Evolutionary conservation across 768 basidiomycete species (phyloP).

Genomic region (Hypholoma sublateritium): DNA sequence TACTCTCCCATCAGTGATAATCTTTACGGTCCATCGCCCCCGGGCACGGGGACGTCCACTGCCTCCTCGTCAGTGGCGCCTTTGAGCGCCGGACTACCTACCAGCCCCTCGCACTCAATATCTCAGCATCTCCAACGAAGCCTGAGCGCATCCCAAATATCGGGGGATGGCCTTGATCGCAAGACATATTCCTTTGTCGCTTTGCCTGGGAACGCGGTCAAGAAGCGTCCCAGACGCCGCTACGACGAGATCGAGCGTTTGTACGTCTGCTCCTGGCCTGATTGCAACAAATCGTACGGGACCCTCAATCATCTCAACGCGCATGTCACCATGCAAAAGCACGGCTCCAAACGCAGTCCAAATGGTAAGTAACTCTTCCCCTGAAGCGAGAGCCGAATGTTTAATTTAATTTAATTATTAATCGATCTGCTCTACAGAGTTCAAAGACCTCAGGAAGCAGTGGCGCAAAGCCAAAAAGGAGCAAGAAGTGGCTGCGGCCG

Average conservation of each 20-base stretch:
- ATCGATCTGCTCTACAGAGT: constrained; percentile 57
- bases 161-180: constrained; percentile 39
- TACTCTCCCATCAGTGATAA: constrained; percentile 49
- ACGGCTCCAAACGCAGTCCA: constrained; percentile 87
- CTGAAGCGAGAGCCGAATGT: constrained; percentile 9
- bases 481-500: constrained; percentile 30
- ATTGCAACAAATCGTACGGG: constrained; percentile 84
- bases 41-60: constrained; percentile 61
- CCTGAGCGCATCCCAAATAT: constrained; percentile 25
- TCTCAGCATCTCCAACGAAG: constrained; percentile 30
- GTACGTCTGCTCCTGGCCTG: constrained; percentile 83
- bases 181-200: constrained; percentile 85
- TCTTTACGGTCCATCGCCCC: constrained; percentile 61
- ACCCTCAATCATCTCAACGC: constrained; percentile 97
- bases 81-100: constrained; percentile 22
- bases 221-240: constrained; percentile 80
- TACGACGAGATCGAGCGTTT: constrained; percentile 96
- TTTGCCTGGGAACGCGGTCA: constrained; percentile 76
- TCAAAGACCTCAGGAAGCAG: constrained; percentile 95
- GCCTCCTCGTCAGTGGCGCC: constrained; percentile 47
- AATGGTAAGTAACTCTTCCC: constrained; percentile 58
- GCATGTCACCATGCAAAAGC: constrained; percentile 98
- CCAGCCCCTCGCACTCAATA: constrained; percentile 27
- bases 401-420: constrained; percentile 16
- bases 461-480: constrained; percentile 96